phyloP scores from a whole-genome alignment of 2,329 filamentous ascomycete genomes.

The Alternaria sp. region DNA sequence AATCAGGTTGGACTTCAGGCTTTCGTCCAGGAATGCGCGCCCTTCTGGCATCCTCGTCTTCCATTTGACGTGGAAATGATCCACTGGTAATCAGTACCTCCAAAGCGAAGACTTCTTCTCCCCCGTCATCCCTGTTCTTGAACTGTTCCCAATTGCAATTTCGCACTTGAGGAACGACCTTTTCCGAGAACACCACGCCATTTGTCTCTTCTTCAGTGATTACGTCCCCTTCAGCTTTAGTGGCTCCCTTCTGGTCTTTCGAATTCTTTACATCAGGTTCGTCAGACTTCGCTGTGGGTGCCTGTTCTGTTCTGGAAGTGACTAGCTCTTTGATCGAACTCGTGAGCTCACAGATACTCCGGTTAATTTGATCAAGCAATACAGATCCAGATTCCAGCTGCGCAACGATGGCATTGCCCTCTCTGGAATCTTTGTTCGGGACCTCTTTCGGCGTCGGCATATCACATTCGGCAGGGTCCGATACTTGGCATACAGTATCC shows the following conservation, averaged over 20 bases:
- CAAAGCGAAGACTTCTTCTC: not conserved
- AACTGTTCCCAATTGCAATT: not conserved
- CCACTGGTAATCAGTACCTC: not conserved
- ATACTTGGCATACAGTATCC: not conserved
- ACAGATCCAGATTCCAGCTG: not conserved
- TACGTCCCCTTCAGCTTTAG: fast-evolving
- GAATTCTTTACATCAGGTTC: too few relatives aligned
- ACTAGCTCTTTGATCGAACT: not conserved
- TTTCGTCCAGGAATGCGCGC: not conserved
- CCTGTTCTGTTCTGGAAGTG: not conserved
- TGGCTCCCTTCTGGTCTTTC: fast-evolving
- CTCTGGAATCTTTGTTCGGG: not conserved
- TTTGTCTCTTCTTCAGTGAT: not conserved
- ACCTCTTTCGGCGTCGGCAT: not conserved
- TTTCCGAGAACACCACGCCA: fast-evolving
- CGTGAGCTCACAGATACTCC: not conserved
- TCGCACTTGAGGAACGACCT: not conserved
- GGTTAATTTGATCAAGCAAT: not conserved
- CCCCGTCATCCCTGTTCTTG: not conserved
- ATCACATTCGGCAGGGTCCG: not conserved
- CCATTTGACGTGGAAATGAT: not conserved
- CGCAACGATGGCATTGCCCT: not conserved
- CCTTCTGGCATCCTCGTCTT: not conserved
- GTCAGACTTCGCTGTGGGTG: not conserved
- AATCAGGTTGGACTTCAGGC: fast-evolving